Evolutionary conservation across 768 basidiomycete species (phyloP), one percentile per base, ranked within the genome.

Genomic region (Leccinum variicolor): DNA sequence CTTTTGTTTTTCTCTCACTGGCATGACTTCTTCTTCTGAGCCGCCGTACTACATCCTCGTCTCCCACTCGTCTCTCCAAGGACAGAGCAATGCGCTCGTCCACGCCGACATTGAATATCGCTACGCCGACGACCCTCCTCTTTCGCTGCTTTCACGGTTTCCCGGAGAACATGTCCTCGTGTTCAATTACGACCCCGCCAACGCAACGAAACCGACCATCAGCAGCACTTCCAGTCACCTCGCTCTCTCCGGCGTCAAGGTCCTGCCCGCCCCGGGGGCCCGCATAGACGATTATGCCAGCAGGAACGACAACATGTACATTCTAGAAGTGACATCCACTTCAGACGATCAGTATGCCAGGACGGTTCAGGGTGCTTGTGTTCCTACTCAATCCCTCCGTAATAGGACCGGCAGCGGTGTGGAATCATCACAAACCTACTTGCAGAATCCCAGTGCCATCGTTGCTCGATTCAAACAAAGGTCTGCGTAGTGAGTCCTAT

Each of bases 51-150:
- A 89, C 64, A 70, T 92, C 39, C 80, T 93, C 54, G 75, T 87
- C 54, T 83, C 87, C 2, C 84, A 85, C 61, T 80, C 81, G 17
- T 75, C 79, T 11, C 68, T 80, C 23, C 70, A 72, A 21, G 68
- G 78, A 3, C 73, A 75, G 11, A 77, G 76, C 28, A 74, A 60
- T 2, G 61, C 58, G 31, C 64, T 76, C 49, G 73, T 79, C 11
- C 91, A 93, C 66, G 88, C 89, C 5, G 74, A 76, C 45, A 85
- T 94, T 17, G 87, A 92, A 63, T 92, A 92, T 68, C 87, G 90
- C 64, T 93, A 90, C 66, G 81, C 83, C 19, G 90, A 94, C 64
- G 92, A 94, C 66, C 79, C 86, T 0, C 85, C 89, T 3, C 71
- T 83, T n/a, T 72, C 82, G 11, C 72, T 92, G 13, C 73, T 90